Conservation (phyloP, 1,284 basidiomycete genomes). For the Heliocybe sulcata region DNA sequence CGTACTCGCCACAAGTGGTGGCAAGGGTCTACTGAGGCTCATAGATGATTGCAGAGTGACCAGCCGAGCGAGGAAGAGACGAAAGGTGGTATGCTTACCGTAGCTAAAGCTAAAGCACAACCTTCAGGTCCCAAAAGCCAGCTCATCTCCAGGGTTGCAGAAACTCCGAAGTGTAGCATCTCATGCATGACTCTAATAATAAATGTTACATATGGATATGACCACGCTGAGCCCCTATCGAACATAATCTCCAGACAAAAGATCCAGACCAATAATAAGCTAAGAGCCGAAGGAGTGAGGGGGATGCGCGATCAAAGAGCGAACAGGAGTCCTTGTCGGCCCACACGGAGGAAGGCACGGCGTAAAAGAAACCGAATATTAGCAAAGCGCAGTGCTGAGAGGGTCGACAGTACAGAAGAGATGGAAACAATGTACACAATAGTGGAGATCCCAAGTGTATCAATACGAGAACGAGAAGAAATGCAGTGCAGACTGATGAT, state of each 20-base stretch:
- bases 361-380: not conserved
- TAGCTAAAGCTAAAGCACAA: too few species aligned
- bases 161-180: not conserved
- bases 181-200: not conserved
- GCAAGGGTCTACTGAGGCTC: too few species aligned
- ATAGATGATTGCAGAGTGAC: too few species aligned
- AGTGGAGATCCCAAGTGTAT: conserved; percentile 1
- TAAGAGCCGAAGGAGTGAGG: not conserved
- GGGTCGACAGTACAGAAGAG: conserved; percentile 1
- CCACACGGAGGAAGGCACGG: not conserved
- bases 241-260: conserved; percentile 1
- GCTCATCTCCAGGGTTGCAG: not conserved
- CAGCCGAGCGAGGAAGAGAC: too few species aligned
- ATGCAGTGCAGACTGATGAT: not conserved
- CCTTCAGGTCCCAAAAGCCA: too few species aligned
- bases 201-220: not conserved
- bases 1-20: too few species aligned
- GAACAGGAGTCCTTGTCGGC: not conserved
- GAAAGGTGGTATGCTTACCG: too few species aligned
- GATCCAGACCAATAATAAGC: not conserved
- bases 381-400: not conserved
- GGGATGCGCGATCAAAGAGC: conserved; percentile 1
- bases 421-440: not conserved
- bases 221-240: conserved; percentile 1
- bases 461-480: not conserved